Percentiles rank a stretch among this genome's conserved stretches.
Conservation (phyloP, 495 filamentous ascomycete species). For the Trypethelium eluteriae region DNA sequence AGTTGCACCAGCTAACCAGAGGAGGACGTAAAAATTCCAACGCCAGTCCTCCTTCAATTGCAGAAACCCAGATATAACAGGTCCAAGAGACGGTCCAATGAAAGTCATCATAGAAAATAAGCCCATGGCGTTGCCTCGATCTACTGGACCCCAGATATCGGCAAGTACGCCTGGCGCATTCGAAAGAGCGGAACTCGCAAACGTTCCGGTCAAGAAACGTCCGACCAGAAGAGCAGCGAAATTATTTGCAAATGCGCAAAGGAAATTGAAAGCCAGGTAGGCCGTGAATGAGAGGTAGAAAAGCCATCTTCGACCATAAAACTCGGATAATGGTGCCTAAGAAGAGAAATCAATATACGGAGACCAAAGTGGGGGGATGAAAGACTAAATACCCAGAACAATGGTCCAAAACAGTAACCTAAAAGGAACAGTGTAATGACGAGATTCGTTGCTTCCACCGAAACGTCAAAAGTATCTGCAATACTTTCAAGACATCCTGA, state of each 20-base stretch:
- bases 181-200: slow-evolving; percentile 44
- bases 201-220: slow-evolving; percentile 46
- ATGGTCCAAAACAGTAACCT: slow-evolving; percentile 46
- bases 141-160: slow-evolving; percentile 47
- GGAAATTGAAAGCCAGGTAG: slow-evolving; percentile 46
- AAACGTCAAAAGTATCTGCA: slow-evolving; percentile 39
- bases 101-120: slow-evolving; percentile 36
- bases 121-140: slow-evolving; percentile 46
- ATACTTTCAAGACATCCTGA: slow-evolving; percentile 44
- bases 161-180: slow-evolving; percentile 45
- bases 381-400: slow-evolving; percentile 32
- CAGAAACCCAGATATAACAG: slow-evolving; percentile 42
- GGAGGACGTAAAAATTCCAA: slow-evolving; percentile 44
- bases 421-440: slow-evolving; percentile 48
- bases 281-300: slow-evolving; percentile 40
- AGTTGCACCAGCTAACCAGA: slow-evolving; percentile 38
- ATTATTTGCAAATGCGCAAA: slow-evolving; percentile 47
- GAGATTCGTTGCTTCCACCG: slow-evolving; percentile 40
- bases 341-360: not conserved
- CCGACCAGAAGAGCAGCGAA: slow-evolving; percentile 44
- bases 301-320: slow-evolving; percentile 45
- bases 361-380: not conserved
- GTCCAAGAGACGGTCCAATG: slow-evolving; percentile 24
- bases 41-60: slow-evolving; percentile 41
- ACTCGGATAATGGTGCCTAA: slow-evolving; percentile 44